A percentile compares a stretch with the other conserved stretches of the same genome.
Evolutionary conservation across 305 asterid genomes (phyloP).

Genomic region (Plantago coronopus): DNA sequence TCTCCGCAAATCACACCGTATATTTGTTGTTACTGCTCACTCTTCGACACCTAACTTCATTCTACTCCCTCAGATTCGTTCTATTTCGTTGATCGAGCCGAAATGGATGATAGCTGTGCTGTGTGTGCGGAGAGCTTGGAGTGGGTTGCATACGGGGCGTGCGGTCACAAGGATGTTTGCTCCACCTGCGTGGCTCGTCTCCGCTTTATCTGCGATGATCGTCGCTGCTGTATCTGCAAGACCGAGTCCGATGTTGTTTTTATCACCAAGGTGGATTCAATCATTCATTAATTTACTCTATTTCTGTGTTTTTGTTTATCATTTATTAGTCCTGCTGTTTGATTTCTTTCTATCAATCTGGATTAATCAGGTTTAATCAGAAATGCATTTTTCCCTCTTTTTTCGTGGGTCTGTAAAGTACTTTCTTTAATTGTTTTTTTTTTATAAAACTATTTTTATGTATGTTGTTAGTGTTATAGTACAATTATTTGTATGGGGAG

Average conservation of each 20-base stretch:
- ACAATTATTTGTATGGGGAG: too few species aligned
- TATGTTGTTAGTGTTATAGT: background rate
- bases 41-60: slow-evolving; percentile 29
- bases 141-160: slow-evolving; percentile 95
- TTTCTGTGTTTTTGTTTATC: too few species aligned
- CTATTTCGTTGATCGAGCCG: background rate
- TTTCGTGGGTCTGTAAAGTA: background rate
- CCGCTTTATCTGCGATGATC: slow-evolving; percentile 92
- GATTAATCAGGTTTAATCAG: too few species aligned
- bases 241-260: slow-evolving; percentile 61
- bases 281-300: too few species aligned
- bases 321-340: too few species aligned
- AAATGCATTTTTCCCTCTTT: too few species aligned
- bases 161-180: slow-evolving; percentile 98
- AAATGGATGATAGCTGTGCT: slow-evolving; percentile 96
- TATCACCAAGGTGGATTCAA: slow-evolving; percentile 66
- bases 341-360: too few species aligned
- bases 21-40: too few species aligned
- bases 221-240: slow-evolving; percentile 95
- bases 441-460: background rate
- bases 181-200: slow-evolving; percentile 98
- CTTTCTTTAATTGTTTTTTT: background rate
- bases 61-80: slow-evolving; percentile 17
- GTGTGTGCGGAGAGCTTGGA: slow-evolving; percentile 94
- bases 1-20: too few species aligned